These are phyloP conservation scores for Alloascoidea africana DNA, from an alignment of 805 yeast genomes.

Conservation along the genomic window DNA sequence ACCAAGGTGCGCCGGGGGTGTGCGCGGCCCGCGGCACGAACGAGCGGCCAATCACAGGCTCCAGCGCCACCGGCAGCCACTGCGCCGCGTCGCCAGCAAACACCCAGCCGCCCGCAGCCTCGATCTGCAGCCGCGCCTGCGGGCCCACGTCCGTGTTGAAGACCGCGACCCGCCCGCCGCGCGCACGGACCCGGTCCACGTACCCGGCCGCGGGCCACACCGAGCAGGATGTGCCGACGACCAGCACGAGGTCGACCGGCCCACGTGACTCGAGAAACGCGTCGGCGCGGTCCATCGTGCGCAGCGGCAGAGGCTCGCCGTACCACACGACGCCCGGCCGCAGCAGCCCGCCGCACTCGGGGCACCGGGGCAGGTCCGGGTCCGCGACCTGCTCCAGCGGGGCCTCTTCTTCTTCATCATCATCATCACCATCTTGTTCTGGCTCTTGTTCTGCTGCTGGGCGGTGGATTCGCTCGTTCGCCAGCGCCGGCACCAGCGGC, in stretches of 20 bases:
- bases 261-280: constrained; percentile 38
- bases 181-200: constrained; percentile 55
- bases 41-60: constrained; percentile 15
- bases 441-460: no score
- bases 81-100: constrained; percentile 72
- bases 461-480: constrained; percentile 6
- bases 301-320: constrained; percentile 73
- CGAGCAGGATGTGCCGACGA: constrained; percentile 73
- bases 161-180: constrained; percentile 74
- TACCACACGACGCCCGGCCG: constrained; percentile 93
- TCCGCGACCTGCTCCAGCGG: no score
- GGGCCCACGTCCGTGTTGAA: constrained; percentile 58
- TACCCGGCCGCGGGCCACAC: constrained; percentile 92
- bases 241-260: constrained; percentile 58
- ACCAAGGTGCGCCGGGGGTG: no score
- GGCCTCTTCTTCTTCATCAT: constrained; percentile 22
- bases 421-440: constrained; percentile 12
- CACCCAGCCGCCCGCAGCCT: constrained; percentile 43
- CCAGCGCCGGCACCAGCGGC: constrained; percentile 44
- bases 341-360: constrained; percentile 51
- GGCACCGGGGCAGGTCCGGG: constrained; percentile 63
- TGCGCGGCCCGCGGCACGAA: no score
- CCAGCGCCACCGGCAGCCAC: constrained; percentile 50
- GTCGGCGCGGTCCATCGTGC: constrained; percentile 51
- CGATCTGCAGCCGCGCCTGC: constrained; percentile 23